Percentiles rank a stretch among this genome's conserved stretches.
Conservation (phyloP, 129 eudicot species). For the Tagetes patula region DNA sequence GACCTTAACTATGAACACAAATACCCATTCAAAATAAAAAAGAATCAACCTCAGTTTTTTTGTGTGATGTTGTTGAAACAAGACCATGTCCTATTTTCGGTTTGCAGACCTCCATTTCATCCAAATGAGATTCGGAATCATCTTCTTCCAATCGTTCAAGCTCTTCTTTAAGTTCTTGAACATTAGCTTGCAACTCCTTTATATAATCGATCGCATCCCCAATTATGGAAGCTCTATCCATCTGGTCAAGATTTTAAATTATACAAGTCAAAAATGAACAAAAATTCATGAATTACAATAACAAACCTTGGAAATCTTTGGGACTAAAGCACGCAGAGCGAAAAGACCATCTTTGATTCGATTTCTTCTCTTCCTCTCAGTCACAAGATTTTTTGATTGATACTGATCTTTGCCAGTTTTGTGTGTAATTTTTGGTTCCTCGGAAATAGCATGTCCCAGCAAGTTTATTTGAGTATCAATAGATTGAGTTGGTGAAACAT, state of each 20-base stretch:
- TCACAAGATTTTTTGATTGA: conserved; percentile 69
- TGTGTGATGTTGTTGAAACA: conserved; percentile 17
- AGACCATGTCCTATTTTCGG: conserved; percentile 26
- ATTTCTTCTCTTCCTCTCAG: conserved; percentile 69
- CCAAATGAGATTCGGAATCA: conserved; percentile 27
- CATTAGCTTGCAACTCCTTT: conserved; percentile 47
- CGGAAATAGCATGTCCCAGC: conserved; percentile 15
- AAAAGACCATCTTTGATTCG: conserved; percentile 67
- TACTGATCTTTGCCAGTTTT: conserved; percentile 36
- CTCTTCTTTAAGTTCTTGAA: conserved; percentile 44
- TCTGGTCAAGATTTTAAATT: conserved; percentile 39
- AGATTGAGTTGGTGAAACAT: conserved; percentile 43
- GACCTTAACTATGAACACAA: not conserved
- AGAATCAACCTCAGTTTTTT: conserved; percentile 41
- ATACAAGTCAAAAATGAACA: not conserved
- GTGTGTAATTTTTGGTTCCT: conserved; percentile 23
- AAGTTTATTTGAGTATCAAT: conserved; percentile 24
- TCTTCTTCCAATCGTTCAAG: conserved; percentile 41
- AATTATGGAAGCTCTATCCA: conserved; percentile 72
- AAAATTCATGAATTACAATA: conserved; percentile 1
- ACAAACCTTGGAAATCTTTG: conserved; percentile 81
- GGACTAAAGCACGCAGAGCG: conserved; percentile 76
- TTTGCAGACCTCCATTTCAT: conserved; percentile 35
- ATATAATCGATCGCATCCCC: conserved; percentile 84
- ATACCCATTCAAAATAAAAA: not conserved